These are phyloP conservation scores for Leccinum huronense DNA, from an alignment of 1,284 basidiomycete species.

Conservation along the genomic window DNA sequence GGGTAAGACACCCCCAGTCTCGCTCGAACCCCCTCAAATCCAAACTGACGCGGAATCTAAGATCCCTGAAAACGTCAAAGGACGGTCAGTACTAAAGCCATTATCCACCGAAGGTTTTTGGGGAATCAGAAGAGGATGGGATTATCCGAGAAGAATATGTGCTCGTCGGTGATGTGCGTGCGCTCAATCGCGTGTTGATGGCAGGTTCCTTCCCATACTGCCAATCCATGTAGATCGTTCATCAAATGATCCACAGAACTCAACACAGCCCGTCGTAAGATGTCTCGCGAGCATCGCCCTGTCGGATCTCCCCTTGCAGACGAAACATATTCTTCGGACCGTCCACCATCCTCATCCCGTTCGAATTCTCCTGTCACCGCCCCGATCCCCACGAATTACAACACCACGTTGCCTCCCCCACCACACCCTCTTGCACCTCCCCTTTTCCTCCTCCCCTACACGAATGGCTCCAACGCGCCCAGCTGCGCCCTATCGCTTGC, in stretches of 20 bases:
- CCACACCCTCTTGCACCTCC: constrained; percentile 46
- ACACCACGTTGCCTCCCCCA: constrained; percentile 66
- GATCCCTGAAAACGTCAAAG: constrained; percentile 17
- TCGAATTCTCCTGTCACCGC: constrained; percentile 28
- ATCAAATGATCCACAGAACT: constrained; percentile 50
- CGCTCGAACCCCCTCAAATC: constrained; percentile 16
- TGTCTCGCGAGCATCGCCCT: constrained; percentile 52
- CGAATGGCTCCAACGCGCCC: constrained; percentile 69
- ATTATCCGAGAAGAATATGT: constrained; percentile 74
- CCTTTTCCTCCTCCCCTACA: constrained; percentile 62
- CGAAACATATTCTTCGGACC: constrained; percentile 37
- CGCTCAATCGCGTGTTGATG: constrained; percentile 74
- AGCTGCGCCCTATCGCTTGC: constrained; percentile 87
- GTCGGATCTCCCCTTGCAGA: constrained; percentile 48
- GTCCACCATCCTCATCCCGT: constrained; percentile 23
- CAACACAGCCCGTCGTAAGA: constrained; percentile 54
- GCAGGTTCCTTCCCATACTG: constrained; percentile 38
- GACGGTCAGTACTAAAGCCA: constrained; percentile 28
- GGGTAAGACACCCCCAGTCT: constrained; percentile 18
- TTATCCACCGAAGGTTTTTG: constrained; percentile 65
- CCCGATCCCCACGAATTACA: constrained; percentile 31
- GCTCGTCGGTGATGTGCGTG: constrained; percentile 69
- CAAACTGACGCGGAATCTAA: constrained; percentile 14
- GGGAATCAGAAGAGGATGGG: constrained; percentile 78
- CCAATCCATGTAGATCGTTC: constrained; percentile 8